Percentiles rank a stretch among this genome's conserved stretches.
Evolutionary conservation across 306 rosid genomes (phyloP).

Genomic region (Myrica gale): DNA sequence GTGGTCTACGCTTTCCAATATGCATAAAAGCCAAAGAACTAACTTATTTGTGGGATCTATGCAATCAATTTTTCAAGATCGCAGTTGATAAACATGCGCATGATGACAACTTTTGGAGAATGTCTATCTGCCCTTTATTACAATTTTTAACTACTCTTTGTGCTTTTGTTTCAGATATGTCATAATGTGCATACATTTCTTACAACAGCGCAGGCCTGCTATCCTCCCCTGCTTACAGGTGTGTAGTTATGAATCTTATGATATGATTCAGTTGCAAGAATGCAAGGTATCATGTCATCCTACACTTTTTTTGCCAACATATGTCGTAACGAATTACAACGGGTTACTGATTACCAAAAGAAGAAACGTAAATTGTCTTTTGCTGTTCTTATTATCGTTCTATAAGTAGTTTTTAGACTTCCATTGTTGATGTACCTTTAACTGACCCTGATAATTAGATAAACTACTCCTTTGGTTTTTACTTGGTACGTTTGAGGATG

Average conservation of each 20-base stretch:
- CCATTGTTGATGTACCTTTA: too few species aligned
- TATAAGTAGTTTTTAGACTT: too few species aligned
- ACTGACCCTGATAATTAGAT: too few species aligned
- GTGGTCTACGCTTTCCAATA: constrained; percentile 3
- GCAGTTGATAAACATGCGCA: not conserved
- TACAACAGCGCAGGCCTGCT: constrained; percentile 81
- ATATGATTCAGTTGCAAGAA: not conserved
- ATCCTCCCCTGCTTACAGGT: constrained; percentile 99
- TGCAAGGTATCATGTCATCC: too few species aligned
- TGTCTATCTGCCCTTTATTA: not conserved
- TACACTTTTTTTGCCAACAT: too few species aligned
- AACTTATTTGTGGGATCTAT: not conserved
- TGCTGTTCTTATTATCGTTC: too few species aligned
- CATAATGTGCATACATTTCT: constrained; percentile 92
- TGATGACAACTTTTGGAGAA: not conserved
- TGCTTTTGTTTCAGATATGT: constrained; percentile 77
- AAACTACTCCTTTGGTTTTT: too few species aligned
- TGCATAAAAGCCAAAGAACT: not conserved
- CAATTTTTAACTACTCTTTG: constrained; percentile 16
- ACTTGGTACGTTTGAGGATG: too few species aligned
- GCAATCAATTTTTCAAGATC: not conserved
- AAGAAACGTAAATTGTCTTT: too few species aligned
- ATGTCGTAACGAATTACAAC: too few species aligned
- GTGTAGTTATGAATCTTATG: constrained; percentile 7
- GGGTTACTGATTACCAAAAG: too few species aligned